A percentile compares a stretch with the other conserved stretches of the same genome.
These are phyloP conservation scores for Crithidia brevicula DNA, from an alignment of 208 protist genomes.

Conservation along the genomic window DNA sequence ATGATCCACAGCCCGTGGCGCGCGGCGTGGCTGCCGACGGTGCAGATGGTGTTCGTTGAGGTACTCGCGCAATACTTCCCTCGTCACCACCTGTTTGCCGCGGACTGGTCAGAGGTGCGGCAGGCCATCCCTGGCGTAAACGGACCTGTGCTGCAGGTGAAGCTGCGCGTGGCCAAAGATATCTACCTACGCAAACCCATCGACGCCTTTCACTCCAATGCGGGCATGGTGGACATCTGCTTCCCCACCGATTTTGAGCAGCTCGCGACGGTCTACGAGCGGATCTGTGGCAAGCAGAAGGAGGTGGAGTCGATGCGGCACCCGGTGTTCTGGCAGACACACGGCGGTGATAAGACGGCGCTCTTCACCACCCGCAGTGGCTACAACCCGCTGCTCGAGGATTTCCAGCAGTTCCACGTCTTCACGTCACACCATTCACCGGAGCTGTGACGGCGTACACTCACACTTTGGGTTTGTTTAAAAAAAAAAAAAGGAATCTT, in stretches of 20 bases:
- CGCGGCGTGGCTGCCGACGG: conserved; percentile 80
- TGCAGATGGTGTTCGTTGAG: conserved; percentile 82
- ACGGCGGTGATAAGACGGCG: conserved; percentile 83
- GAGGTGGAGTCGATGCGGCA: conserved; percentile 67
- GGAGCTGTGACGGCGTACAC: conserved; percentile 46
- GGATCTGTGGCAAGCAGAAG: conserved; percentile 76
- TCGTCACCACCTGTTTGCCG: conserved; percentile 78
- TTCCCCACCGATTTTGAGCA: conserved; percentile 90
- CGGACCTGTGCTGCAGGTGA: conserved; percentile 80
- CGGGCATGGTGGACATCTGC: conserved; percentile 88
- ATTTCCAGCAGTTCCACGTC: conserved; percentile 82
- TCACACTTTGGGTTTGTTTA: background rate
- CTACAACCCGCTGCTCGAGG: conserved; percentile 87
- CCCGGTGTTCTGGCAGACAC: conserved; percentile 83
- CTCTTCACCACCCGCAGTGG: conserved; percentile 82
- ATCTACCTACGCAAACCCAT: conserved; percentile 67
- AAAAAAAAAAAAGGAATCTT: no score
- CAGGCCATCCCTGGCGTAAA: conserved; percentile 73
- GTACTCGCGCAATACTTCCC: conserved; percentile 79
- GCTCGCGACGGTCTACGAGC: conserved; percentile 61
- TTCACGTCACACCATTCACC: conserved; percentile 83
- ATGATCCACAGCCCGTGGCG: conserved; percentile 79
- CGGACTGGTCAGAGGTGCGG: conserved; percentile 75
- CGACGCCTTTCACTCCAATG: conserved; percentile 68
- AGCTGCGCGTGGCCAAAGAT: conserved; percentile 83